Percentiles rank a stretch among this genome's conserved stretches.
phyloP scores from a whole-genome alignment of 1,284 basidiomycete genomes.

The Kwoniella shivajii region DNA sequence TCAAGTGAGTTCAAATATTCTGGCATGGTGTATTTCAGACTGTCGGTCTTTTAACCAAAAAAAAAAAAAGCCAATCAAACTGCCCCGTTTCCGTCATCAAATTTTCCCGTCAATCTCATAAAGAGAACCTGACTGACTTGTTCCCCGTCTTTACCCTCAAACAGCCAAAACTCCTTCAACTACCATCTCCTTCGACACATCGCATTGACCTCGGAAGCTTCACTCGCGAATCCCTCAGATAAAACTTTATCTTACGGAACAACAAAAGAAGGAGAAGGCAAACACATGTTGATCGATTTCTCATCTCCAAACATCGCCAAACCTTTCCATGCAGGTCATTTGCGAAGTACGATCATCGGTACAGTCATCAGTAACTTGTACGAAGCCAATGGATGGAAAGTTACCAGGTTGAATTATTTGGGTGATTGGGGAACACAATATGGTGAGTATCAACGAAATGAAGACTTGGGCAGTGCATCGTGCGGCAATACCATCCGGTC shows the following conservation, averaged over 20 bases:
- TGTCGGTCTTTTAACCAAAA: too few relatives aligned
- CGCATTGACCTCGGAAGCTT: slow-evolving; percentile 63
- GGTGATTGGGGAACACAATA: slow-evolving; percentile 95
- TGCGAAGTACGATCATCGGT: slow-evolving; percentile 96
- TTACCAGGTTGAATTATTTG: slow-evolving; percentile 87
- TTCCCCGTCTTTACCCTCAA: background rate
- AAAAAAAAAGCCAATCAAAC: too few relatives aligned
- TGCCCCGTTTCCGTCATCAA: background rate
- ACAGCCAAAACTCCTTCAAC: slow-evolving; percentile 63
- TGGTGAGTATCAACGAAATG: too few relatives aligned
- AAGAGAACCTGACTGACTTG: background rate
- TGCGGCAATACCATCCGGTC: too few relatives aligned
- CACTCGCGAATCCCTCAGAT: slow-evolving; percentile 37
- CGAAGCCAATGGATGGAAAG: slow-evolving; percentile 90
- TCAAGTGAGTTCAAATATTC: slow-evolving; percentile 57
- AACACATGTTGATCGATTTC: slow-evolving; percentile 71
- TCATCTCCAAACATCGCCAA: slow-evolving; percentile 98
- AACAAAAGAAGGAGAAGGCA: slow-evolving; percentile 73
- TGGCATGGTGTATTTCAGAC: too few relatives aligned
- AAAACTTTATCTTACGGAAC: slow-evolving; percentile 68
- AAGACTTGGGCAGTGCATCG: too few relatives aligned
- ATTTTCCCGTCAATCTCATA: background rate
- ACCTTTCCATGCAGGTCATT: slow-evolving; percentile 96
- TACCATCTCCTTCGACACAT: slow-evolving; percentile 80
- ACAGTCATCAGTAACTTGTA: slow-evolving; percentile 91